Evolutionary conservation across 768 basidiomycete species (phyloP).

Genomic region (Ramaria sp.): DNA sequence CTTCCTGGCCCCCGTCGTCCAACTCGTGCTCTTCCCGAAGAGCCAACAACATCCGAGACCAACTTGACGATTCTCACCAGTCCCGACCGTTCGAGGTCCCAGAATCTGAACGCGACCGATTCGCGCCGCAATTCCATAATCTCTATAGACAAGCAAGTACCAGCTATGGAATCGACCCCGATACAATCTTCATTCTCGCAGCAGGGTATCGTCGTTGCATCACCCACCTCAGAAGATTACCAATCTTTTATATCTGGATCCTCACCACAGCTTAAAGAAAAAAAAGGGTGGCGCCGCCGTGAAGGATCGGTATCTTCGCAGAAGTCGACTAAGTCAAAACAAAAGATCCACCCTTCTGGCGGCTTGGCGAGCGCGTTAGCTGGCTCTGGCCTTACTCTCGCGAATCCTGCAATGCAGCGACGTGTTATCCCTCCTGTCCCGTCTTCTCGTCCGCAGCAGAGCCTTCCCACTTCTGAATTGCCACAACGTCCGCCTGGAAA

Average conservation of each 20-base stretch:
- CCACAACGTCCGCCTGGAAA: background rate
- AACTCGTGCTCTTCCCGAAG: background rate
- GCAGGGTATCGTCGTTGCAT: background rate
- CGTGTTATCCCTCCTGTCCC: constrained; percentile 13
- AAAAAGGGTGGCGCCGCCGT: constrained; percentile 5
- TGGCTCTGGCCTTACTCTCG: constrained; percentile 56
- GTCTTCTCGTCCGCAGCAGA: constrained; percentile 24
- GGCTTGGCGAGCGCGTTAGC: constrained; percentile 61
- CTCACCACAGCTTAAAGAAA: constrained; percentile 2
- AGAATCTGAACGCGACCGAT: too few species aligned
- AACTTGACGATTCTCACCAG: background rate
- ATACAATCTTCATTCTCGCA: background rate
- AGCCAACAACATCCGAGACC: background rate
- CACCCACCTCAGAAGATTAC: background rate
- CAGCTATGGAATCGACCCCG: background rate
- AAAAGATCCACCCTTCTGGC: constrained; percentile 1
- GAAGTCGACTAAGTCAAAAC: background rate
- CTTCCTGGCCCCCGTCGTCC: constrained; percentile 1
- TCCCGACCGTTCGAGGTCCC: background rate
- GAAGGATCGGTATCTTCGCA: background rate
- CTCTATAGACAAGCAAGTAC: background rate
- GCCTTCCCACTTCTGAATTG: constrained; percentile 15
- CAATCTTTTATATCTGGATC: background rate
- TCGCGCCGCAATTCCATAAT: background rate
- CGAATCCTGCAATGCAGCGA: constrained; percentile 15